Conservation (phyloP, 352 stramenopile genomes). For the Phytophthora cryptogea region DNA sequence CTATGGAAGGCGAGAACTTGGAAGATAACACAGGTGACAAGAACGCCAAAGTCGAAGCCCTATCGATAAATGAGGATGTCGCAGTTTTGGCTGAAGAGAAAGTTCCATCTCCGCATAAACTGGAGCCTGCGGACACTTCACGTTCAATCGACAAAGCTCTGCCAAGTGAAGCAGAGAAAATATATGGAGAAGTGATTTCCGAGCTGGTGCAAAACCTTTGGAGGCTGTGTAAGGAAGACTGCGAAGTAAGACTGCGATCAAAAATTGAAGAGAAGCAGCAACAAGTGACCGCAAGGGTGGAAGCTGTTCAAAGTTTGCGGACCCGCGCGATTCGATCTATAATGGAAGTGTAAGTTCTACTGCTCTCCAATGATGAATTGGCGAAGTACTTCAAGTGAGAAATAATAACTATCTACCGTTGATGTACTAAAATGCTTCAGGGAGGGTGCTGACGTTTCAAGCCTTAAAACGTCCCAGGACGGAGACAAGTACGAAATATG, state of each 20-base stretch:
- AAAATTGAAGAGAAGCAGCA: conserved; percentile 86
- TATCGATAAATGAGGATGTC: conserved; percentile 20
- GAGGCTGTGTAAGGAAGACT: conserved; percentile 55
- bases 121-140: conserved; percentile 13
- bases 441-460: conserved; percentile 49
- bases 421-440: conserved; percentile 23
- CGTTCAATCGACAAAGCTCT: conserved; percentile 7
- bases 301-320: conserved; percentile 66
- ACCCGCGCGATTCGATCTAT: conserved; percentile 57
- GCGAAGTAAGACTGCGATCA: conserved; percentile 51
- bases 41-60: conserved; percentile 5
- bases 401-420: neutral
- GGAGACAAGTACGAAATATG: conserved; percentile 38
- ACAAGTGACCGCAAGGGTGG: conserved; percentile 66
- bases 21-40: conserved; percentile 1
- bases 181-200: conserved; percentile 76
- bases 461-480: conserved; percentile 36
- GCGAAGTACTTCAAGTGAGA: too few species aligned
- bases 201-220: conserved; percentile 75
- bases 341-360: conserved; percentile 59
- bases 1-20: conserved; percentile 2
- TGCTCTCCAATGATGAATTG: neutral
- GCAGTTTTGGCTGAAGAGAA: conserved; percentile 25
- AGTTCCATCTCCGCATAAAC: conserved; percentile 7
- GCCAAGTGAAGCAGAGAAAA: conserved; percentile 29